phyloP scores from a whole-genome alignment of 2,329 filamentous ascomycete species.

The Ilyonectria robusta region DNA sequence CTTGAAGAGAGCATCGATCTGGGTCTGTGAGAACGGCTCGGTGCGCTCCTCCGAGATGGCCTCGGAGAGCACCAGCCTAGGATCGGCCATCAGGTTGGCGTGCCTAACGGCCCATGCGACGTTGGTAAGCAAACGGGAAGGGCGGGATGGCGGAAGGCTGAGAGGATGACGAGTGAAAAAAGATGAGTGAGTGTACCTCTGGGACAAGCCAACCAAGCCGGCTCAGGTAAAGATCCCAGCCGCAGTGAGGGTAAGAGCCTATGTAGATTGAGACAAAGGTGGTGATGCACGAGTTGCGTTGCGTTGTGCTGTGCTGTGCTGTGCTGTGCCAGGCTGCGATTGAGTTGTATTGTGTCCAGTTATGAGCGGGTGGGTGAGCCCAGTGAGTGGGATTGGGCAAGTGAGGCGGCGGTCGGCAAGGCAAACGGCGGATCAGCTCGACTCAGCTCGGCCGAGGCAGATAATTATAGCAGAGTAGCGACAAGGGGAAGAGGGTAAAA shows the following conservation, averaged over 20 bases:
- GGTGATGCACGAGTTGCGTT: slow-evolving; percentile 11
- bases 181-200: slow-evolving; percentile 44
- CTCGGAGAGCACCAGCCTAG: slow-evolving; percentile 56
- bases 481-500: slow-evolving; percentile 31
- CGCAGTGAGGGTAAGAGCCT: background rate
- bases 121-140: slow-evolving; percentile 46
- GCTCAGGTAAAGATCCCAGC: slow-evolving; percentile 33
- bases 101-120: slow-evolving; percentile 49
- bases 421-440: slow-evolving; percentile 29
- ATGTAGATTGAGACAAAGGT: slow-evolving; percentile 9
- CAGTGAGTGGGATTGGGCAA: slow-evolving; percentile 39
- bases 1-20: slow-evolving; percentile 66
- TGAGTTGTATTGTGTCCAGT: slow-evolving; percentile 31
- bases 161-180: slow-evolving; percentile 31
- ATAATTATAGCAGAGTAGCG: slow-evolving; percentile 16
- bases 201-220: slow-evolving; percentile 41
- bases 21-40: slow-evolving; percentile 70
- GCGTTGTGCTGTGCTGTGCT: slow-evolving; percentile 34
- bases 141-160: slow-evolving; percentile 33
- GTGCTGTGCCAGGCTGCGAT: slow-evolving; percentile 41
- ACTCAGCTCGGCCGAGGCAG: slow-evolving; percentile 26
- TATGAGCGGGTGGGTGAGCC: slow-evolving; percentile 12
- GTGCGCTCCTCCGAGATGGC: slow-evolving; percentile 66
- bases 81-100: slow-evolving; percentile 61
- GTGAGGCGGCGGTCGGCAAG: slow-evolving; percentile 37